Conservation (phyloP, 495 filamentous ascomycete genomes). For the Hyaloscypha bicolor region DNA sequence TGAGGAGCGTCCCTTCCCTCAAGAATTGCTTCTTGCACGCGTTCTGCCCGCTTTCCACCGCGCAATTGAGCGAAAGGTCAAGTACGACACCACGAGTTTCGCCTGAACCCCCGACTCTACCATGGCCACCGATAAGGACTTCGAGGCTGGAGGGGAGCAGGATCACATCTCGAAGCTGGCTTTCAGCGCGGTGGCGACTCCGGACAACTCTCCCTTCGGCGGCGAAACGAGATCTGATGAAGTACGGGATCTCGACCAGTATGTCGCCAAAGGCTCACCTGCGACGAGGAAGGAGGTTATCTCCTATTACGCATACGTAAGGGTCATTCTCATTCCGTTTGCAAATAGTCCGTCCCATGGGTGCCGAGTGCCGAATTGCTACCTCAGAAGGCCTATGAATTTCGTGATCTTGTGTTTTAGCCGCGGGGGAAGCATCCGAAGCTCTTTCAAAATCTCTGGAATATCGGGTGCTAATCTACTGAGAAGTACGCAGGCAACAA, state of each 20-base stretch:
- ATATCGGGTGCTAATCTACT: background rate
- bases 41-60: background rate
- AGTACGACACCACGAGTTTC: background rate
- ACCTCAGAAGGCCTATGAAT: background rate
- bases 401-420: background rate
- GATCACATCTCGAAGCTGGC: constrained; percentile 22
- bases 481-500: constrained; percentile 28
- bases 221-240: constrained; percentile 5
- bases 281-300: constrained; percentile 29
- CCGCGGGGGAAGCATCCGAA: background rate
- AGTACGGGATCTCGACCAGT: constrained; percentile 16
- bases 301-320: constrained; percentile 29
- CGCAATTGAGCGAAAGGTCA: background rate
- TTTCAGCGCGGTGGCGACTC: constrained; percentile 22
- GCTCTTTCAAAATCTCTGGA: background rate
- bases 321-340: background rate
- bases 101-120: background rate
- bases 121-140: constrained; percentile 1
- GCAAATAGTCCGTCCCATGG: background rate
- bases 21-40: background rate
- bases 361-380: background rate
- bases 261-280: constrained; percentile 16
- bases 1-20: background rate
- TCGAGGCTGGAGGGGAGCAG: constrained; percentile 4
- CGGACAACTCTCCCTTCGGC: background rate